Percentiles rank a stretch among this genome's conserved stretches.
Conservation (phyloP, 441 rosid species). For the Pelargonium myrrhifolium region DNA sequence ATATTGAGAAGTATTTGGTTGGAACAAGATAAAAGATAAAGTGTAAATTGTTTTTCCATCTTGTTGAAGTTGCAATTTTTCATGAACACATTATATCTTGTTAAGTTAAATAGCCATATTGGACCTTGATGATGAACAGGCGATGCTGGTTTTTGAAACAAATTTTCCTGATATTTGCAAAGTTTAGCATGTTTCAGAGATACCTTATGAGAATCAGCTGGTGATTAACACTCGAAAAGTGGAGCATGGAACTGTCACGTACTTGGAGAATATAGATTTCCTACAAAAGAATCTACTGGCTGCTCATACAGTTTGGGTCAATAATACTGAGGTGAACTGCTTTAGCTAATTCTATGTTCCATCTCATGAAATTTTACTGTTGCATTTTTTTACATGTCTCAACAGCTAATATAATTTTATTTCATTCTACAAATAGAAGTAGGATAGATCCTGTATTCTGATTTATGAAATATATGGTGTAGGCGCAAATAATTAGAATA, state of each 20-base stretch:
- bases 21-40: not conserved
- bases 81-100: not conserved
- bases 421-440: not conserved
- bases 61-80: not conserved
- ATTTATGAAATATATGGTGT: too few relatives aligned
- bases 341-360: constrained; percentile 9
- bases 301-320: constrained; percentile 63
- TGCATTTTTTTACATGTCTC: constrained; percentile 6
- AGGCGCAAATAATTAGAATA: not conserved
- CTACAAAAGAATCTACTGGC: constrained; percentile 47
- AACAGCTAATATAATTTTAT: not conserved
- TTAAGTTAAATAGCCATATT: not conserved
- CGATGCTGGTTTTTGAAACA: not conserved
- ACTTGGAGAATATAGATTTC: constrained; percentile 50
- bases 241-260: constrained; percentile 56
- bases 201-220: constrained; percentile 48
- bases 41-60: not conserved
- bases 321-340: constrained; percentile 42
- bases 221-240: constrained; percentile 42
- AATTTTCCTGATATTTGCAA: constrained; percentile 11
- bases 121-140: not conserved
- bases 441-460: not conserved
- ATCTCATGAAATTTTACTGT: not conserved
- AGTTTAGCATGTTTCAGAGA: constrained; percentile 54
- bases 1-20: not conserved